Conservation (phyloP, 2,329 filamentous ascomycete genomes). For the Aquanectria penicillioides region DNA sequence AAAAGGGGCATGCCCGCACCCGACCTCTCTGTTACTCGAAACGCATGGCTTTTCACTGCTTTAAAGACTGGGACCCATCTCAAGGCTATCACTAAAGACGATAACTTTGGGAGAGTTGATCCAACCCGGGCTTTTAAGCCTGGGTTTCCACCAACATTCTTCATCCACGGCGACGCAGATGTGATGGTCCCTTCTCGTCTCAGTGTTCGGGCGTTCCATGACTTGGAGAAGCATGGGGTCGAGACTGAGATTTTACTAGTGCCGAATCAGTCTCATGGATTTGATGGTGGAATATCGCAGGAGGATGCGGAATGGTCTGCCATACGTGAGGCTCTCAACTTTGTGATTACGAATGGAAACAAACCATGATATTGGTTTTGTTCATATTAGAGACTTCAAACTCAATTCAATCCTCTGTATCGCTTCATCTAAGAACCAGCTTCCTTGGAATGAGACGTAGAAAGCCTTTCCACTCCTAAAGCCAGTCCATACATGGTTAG, state of each 20-base stretch:
- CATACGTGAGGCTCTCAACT: background rate
- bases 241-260: constrained; percentile 2
- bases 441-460: too few relatives aligned
- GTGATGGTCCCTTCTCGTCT: background rate
- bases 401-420: background rate
- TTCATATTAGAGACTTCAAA: background rate
- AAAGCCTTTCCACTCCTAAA: too few relatives aligned
- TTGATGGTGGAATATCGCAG: background rate
- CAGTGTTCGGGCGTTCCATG: background rate
- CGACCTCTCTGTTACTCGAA: background rate
- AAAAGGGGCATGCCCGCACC: background rate
- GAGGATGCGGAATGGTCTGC: background rate
- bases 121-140: background rate
- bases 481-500: too few relatives aligned
- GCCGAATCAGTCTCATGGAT: background rate
- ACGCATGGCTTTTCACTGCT: constrained; percentile 2
- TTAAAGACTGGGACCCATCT: background rate
- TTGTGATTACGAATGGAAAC: background rate
- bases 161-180: constrained; percentile 2
- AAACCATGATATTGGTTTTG: background rate
- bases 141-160: constrained; percentile 6
- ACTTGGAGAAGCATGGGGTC: background rate
- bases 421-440: too few relatives aligned
- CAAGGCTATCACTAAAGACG: background rate
- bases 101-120: background rate